Conservation (phyloP, 805 yeast species). For the Wickerhamomyces sydowiorum region DNA sequence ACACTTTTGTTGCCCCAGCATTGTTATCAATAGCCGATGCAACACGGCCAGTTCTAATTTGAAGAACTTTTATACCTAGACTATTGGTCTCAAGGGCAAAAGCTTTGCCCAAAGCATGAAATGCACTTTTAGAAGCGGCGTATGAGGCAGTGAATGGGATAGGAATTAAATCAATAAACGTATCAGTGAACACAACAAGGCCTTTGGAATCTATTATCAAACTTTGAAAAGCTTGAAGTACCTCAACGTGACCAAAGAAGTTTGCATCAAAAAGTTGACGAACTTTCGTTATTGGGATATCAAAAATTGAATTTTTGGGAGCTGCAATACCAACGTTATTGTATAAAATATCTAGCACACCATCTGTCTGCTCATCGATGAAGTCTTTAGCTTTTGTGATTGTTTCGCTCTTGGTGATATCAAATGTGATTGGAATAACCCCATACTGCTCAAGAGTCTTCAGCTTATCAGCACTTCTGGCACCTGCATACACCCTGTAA, state of each 20-base stretch:
- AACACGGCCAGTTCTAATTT: slow-evolving; percentile 35
- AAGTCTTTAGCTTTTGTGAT: slow-evolving; percentile 20
- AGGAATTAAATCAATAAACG: slow-evolving; percentile 27
- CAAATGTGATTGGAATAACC: slow-evolving; percentile 26
- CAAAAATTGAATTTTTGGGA: slow-evolving; percentile 24
- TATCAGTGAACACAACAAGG: slow-evolving; percentile 31
- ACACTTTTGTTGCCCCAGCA: too few relatives aligned
- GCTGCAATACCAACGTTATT: slow-evolving; percentile 34
- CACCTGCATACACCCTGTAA: slow-evolving; percentile 31
- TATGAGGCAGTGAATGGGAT: slow-evolving; percentile 30
- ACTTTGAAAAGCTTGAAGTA: slow-evolving; percentile 28
- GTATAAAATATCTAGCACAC: slow-evolving; percentile 31
- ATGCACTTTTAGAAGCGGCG: slow-evolving; percentile 34
- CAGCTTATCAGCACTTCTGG: slow-evolving; percentile 26
- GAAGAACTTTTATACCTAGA: slow-evolving; percentile 33
- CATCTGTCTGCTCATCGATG: slow-evolving; percentile 25
- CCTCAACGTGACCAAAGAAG: slow-evolving; percentile 32
- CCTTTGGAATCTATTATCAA: slow-evolving; percentile 29
- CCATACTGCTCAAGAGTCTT: slow-evolving; percentile 26
- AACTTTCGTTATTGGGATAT: slow-evolving; percentile 22
- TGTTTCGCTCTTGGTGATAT: slow-evolving; percentile 27
- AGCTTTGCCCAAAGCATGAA: slow-evolving; percentile 29
- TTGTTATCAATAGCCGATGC: slow-evolving; percentile 28
- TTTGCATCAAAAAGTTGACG: slow-evolving; percentile 26
- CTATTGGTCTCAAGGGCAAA: slow-evolving; percentile 31